Evolutionary conservation across 148 eudicot genomes (phyloP), one percentile per base, ranked within the genome.

Genomic region (Camellia sinensis): DNA sequence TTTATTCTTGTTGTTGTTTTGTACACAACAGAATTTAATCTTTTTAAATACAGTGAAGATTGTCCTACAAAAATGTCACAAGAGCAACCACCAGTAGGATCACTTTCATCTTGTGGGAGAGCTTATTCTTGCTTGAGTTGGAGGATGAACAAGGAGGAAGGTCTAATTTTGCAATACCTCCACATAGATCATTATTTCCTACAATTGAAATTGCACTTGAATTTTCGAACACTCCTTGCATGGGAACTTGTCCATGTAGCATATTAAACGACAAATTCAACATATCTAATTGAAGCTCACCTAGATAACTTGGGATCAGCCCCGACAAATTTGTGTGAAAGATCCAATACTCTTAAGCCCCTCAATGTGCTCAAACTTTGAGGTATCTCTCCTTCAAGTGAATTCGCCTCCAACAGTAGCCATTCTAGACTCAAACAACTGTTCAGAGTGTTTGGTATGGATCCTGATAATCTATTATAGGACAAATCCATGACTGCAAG

Each of bases 161-260:
- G 15, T 53, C 21, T 3, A 73, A 15, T n/a, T 56, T n/a, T 21
- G 40, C 17, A 56, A 73, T 73, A 56, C 76, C 76, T 56, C 76
- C 76, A 73, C 76, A 73, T 41, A 73, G 76, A 18, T 22, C 76
- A 73, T 0, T 53, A 56, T 52, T 73, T 37, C 62, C 76, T 1
- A 4, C 61, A 22, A 73, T 18, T 52, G 76, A 73, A 73, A 73
- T 10, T 21, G 18, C 17, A 73, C 76, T 73, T 9, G 41, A 40
- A 53, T 73, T 73, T 12, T 7, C 5, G 37, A 73, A 53, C 61
- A 73, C 76, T 5, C 76, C 76, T 21, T 73, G 2, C 54, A 13
- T 73, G 43, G 62, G 76, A 50, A 73, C 61, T 56, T 19, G 11
- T 3, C 76, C 76, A 1, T 21, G 76, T 17, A 73, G 62, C 43